Base-by-base conservation (phyloP, 2,329 filamentous ascomycete genomes). In the Scytalidium sp. region DNA sequence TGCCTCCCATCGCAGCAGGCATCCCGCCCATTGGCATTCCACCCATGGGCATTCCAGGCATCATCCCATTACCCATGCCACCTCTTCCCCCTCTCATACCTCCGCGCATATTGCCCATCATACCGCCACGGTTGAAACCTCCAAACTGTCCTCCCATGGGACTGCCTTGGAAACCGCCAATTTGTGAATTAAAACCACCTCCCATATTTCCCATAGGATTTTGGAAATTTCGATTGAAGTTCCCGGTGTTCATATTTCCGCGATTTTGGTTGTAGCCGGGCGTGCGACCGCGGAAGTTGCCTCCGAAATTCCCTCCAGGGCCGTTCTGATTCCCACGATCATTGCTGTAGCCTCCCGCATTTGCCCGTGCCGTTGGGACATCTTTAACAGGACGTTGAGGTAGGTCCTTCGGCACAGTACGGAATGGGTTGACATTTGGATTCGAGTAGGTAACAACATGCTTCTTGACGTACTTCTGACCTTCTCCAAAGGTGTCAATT, bases 331-430 rank as follows among this genome's bases (percentile, higher is more conserved):
- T 64, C 32, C 56, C 59, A 54, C 60, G 50, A 50, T 72, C 74
- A 61, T 73, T 77, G 46, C 77, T 78, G 66, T 78, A 81, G 48
- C 69, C 67, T 42, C 75, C 71, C 43, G 76, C 64, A 25, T 72
- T 67, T 49, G 74, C 67, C 23, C 82, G 76, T 47, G 83, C 83
- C 52, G 81, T 56, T 75, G 61, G 60, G 41, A 75, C 73, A 41
- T 85, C 81, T 64, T 90, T 85, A 32, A 78, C 85, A 50, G 75
- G 76, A 22, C 88, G 82, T 59, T 80, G 79, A 0, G 89, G 90
- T 0, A 87, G 86, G 65, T 96, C 92, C 72, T 96, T 96, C 17
- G 91, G 92, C 3, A 95, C 73, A 0, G 91, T 97, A 57, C 88
- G 86, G 80, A 96, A 97, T 0, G 92, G 91, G 66, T 97, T 97